Conservation (phyloP, 2,329 filamentous ascomycete genomes). For the Trichoderma cornu-damae region DNA sequence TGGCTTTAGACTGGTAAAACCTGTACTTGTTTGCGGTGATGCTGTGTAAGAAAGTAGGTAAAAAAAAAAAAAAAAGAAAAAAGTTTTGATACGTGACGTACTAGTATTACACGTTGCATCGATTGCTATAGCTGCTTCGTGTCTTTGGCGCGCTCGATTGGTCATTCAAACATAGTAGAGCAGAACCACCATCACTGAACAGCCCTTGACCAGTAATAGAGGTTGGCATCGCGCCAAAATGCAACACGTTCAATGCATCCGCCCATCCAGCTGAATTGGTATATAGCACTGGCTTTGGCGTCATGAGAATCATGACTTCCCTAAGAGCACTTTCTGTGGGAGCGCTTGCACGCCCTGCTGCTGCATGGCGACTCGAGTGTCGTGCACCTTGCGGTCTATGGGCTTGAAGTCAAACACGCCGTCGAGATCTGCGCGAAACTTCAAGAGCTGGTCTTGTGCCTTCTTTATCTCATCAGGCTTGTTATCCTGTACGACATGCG, state of each 20-base stretch:
- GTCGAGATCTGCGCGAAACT: slow-evolving; percentile 43
- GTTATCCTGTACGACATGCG: slow-evolving; percentile 51
- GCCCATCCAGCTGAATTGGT: not conserved
- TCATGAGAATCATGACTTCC: slow-evolving; percentile 25
- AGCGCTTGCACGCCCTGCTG: slow-evolving; percentile 37
- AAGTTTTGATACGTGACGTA: not conserved
- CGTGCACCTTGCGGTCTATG: slow-evolving; percentile 49
- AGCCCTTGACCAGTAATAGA: not conserved
- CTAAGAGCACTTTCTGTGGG: slow-evolving; percentile 35
- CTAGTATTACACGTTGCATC: no score
- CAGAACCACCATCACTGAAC: not conserved
- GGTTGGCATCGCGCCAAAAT: not conserved
- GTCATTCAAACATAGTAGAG: not conserved
- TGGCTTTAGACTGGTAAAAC: not conserved
- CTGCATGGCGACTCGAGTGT: slow-evolving; percentile 44
- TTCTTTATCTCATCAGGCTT: slow-evolving; percentile 54
- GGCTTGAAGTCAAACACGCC: slow-evolving; percentile 49
- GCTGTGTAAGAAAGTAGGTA: no score
- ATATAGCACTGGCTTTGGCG: not conserved
- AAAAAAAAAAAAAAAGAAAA: no score
- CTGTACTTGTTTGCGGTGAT: no score
- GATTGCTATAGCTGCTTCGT: not conserved
- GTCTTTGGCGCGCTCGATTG: not conserved
- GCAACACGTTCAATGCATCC: not conserved
- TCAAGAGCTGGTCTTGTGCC: slow-evolving; percentile 48